phyloP scores from a whole-genome alignment of 2,329 filamentous ascomycete genomes.

The Pyrenochaeta sp. region DNA sequence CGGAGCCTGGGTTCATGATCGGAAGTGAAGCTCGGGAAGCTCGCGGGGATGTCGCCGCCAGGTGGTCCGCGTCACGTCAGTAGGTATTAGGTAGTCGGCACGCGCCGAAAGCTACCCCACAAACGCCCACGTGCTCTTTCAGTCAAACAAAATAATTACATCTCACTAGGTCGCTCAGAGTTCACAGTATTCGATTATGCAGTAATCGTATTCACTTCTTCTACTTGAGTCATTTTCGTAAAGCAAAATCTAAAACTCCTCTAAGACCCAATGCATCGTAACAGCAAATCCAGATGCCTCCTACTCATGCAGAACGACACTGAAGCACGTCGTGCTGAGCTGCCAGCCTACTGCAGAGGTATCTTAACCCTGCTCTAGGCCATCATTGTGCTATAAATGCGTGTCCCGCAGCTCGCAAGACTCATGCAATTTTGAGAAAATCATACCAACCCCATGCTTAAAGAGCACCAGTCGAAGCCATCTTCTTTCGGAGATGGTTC shows the following conservation, averaged over 20 bases:
- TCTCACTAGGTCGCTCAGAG: background rate
- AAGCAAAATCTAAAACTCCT: conserved; percentile 49
- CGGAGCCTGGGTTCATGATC: conserved; percentile 12
- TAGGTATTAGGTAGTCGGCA: conserved; percentile 17
- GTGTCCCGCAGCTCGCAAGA: conserved; percentile 33
- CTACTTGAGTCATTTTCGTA: conserved; percentile 44
- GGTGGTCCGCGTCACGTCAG: too few species aligned
- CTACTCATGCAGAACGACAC: conserved; percentile 36
- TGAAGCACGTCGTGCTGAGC: conserved; percentile 45
- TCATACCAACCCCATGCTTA: conserved; percentile 53
- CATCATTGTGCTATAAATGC: conserved; percentile 35
- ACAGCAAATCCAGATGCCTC: conserved; percentile 45
- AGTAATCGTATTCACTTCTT: too few species aligned
- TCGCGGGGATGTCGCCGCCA: conserved; percentile 23
- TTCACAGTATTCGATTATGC: background rate
- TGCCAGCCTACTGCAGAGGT: conserved; percentile 42
- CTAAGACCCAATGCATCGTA: conserved; percentile 49
- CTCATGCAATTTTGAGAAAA: conserved; percentile 36
- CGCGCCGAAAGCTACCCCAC: conserved; percentile 18
- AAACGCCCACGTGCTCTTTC: too few species aligned
- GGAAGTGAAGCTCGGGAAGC: conserved; percentile 24
- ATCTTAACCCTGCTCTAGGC: conserved; percentile 39
- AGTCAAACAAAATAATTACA: background rate
- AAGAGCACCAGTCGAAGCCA: conserved; percentile 86
- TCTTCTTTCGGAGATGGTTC: conserved; percentile 99